Evolutionary conservation across 495 filamentous ascomycete genomes (phyloP).

Genomic region (Bryoglossum gracile): DNA sequence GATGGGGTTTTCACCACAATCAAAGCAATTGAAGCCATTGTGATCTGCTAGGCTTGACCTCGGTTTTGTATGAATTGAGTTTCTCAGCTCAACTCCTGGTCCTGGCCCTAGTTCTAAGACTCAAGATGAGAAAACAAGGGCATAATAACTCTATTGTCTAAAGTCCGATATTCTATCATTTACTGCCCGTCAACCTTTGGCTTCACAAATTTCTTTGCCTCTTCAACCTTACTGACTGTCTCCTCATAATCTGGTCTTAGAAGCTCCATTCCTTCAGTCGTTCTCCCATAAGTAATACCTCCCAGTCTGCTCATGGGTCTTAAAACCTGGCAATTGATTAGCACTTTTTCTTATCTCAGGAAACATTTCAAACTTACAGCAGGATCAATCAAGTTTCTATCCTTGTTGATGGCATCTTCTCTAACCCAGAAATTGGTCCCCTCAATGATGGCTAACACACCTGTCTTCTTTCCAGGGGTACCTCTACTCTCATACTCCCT

Average conservation of each 20-base stretch:
- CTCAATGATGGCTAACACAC: constrained; percentile 72
- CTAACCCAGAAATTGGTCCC: constrained; percentile 82
- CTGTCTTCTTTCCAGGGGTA: constrained; percentile 62
- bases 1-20: background rate
- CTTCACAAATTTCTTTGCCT: constrained; percentile 38
- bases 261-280: constrained; percentile 68
- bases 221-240: constrained; percentile 37
- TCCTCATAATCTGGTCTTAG: constrained; percentile 60
- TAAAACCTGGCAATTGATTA: constrained; percentile 37
- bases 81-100: background rate
- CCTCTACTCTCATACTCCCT: constrained; percentile 68
- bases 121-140: too few relatives aligned
- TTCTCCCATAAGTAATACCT: constrained; percentile 73
- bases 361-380: constrained; percentile 27
- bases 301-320: constrained; percentile 73
- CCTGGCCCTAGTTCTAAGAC: too few relatives aligned
- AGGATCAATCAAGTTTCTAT: constrained; percentile 63
- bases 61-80: background rate
- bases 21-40: background rate
- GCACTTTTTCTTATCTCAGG: constrained; percentile 6
- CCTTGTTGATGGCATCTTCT: constrained; percentile 80
- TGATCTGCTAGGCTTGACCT: background rate
- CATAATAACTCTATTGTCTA: background rate
- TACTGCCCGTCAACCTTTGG: constrained; percentile 33
- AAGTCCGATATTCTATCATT: background rate